These are phyloP conservation scores for Saccharomycopsis fermentans DNA, from an alignment of 805 yeast genomes.

Conservation along the genomic window DNA sequence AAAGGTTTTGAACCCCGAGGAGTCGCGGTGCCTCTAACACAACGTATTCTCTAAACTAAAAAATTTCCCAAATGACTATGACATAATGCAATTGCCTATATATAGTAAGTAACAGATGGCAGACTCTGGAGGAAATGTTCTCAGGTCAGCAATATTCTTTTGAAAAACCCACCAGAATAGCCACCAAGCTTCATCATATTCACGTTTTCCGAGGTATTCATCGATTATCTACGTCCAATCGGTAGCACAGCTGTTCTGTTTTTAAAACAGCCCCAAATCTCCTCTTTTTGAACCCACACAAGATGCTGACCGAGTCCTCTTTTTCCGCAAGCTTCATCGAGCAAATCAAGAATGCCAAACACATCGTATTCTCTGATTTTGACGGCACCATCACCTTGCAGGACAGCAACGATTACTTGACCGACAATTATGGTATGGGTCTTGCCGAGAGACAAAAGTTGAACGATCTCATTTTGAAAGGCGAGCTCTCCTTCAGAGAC, in stretches of 20 bases:
- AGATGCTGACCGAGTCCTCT: slow-evolving; percentile 1
- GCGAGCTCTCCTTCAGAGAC: slow-evolving; percentile 60
- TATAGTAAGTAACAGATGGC: no score
- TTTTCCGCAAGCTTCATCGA: slow-evolving; percentile 1
- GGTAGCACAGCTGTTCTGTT: no score
- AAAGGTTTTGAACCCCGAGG: background rate
- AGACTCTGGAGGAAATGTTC: no score
- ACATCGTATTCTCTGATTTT: slow-evolving; percentile 89
- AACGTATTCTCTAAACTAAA: background rate
- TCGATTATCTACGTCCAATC: no score
- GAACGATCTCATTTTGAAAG: slow-evolving; percentile 65
- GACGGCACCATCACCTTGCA: slow-evolving; percentile 96
- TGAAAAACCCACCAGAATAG: no score
- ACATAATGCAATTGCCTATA: background rate
- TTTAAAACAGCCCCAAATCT: no score
- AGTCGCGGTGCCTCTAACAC: no score
- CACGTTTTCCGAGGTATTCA: no score
- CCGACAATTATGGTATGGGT: slow-evolving; percentile 87
- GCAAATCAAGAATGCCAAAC: slow-evolving; percentile 11
- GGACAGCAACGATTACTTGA: slow-evolving; percentile 86
- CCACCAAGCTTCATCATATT: no score
- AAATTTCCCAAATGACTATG: background rate
- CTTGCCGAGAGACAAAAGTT: slow-evolving; percentile 50
- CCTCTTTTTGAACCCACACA: background rate
- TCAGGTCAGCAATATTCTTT: no score